Base-by-base conservation (phyloP, 192 early-diverging fungal genomes). In the Kickxella alabastrina region DNA sequence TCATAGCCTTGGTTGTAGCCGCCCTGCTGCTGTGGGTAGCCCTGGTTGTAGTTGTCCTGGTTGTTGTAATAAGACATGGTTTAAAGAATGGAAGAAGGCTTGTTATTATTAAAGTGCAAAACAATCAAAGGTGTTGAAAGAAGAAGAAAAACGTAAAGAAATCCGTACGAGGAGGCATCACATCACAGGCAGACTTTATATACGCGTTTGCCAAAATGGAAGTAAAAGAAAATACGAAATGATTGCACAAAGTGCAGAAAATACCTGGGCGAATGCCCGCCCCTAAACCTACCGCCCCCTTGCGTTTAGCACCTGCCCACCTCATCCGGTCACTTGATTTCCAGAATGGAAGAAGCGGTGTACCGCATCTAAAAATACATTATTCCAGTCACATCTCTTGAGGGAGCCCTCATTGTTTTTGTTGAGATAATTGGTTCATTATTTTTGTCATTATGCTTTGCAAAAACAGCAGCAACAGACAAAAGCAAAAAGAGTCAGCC, bases 21-120 rank as follows among this genome's bases (percentile, higher is more conserved):
- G 32, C 49, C 47, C 26, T 46, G 59, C 25, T 32, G 44, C 31
- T 48, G 59, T 12, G 43, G 29, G 42, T 62, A 37, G 49, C 27
- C 26, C n/a, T 49, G 24, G 43, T 31, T 27, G 27, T 46, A 41
- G 47, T 47, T 39, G 22, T 28, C 22, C 43, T 61, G 43, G 49
- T 52, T 45, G 39, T 54, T 24, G 53, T 43, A 36, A 12, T 34
- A 12, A 35, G 32, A 23, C 12, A 12, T 32, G 31, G 6, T 32
- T 12, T 32, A 49, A 19, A 29, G 21, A 49, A 49, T 23, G 35
- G 32, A 21, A 17, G 48, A 23, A 13, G 8, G 40, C 21, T 10
- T 42, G 12, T 6, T 8, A 32, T 8, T 8, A 32, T 32, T 32
- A 32, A 32, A n/a, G n/a, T n/a, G n/a, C n/a, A n/a, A n/a, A n/a